A percentile compares a stretch with the other conserved stretches of the same genome.
Conservation (phyloP, 2,329 filamentous ascomycete species). For the Fusarium globosum region DNA sequence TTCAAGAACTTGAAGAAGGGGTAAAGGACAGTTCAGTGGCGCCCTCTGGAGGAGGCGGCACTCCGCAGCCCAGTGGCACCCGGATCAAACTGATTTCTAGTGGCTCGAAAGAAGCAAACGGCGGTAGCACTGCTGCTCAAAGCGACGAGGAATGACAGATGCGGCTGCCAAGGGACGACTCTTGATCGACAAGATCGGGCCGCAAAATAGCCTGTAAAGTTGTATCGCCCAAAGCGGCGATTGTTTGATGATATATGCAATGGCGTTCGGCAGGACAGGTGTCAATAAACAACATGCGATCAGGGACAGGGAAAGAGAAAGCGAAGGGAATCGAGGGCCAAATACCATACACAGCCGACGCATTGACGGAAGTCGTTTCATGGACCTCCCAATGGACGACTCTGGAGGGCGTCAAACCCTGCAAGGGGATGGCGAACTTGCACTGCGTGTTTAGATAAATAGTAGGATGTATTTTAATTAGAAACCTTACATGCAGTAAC, state of each 20-base stretch:
- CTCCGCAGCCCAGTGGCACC: conserved; percentile 71
- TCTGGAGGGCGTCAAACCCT: conserved; percentile 32
- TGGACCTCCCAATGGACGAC: conserved; percentile 15
- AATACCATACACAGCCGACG: conserved; percentile 46
- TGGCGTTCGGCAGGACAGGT: conserved; percentile 46
- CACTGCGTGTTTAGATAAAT: conserved; percentile 48
- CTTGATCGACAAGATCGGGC: conserved; percentile 4
- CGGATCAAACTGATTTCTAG: conserved; percentile 76
- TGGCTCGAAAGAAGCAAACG: conserved; percentile 52
- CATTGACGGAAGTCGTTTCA: conserved; percentile 24
- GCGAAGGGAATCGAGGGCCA: conserved; percentile 34
- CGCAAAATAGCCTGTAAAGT: conserved; percentile 21
- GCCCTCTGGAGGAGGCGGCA: conserved; percentile 69
- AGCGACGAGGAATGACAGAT: conserved; percentile 64
- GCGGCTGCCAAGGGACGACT: conserved; percentile 4
- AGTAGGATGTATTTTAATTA: conserved; percentile 58
- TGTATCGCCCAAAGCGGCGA: conserved; percentile 30
- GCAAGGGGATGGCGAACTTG: conserved; percentile 34
- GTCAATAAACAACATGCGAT: conserved; percentile 43
- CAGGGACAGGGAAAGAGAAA: conserved; percentile 39
- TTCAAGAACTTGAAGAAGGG: conserved; percentile 65
- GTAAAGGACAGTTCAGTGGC: conserved; percentile 54
- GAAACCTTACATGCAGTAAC: conserved; percentile 47
- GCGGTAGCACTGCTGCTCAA: conserved; percentile 54
- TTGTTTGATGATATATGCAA: conserved; percentile 49